These are phyloP conservation scores for Alternaria sp. DNA, from an alignment of 2,329 filamentous ascomycete species.

Conservation along the genomic window DNA sequence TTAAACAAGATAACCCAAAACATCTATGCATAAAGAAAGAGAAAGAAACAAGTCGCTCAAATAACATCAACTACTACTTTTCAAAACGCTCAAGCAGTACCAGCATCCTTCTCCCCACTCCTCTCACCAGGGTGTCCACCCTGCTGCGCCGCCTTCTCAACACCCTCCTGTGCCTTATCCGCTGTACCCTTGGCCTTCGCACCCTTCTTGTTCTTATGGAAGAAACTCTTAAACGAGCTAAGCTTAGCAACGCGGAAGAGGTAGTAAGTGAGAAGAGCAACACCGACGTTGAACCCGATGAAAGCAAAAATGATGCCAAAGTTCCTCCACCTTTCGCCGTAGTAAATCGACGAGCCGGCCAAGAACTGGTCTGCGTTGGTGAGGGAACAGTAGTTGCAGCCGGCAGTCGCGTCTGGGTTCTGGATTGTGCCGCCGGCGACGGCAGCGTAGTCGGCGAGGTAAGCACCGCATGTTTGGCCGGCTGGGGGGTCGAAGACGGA, in stretches of 20 bases:
- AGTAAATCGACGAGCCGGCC: slow-evolving; percentile 50
- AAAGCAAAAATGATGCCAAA: slow-evolving; percentile 74
- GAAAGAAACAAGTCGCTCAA: not conserved
- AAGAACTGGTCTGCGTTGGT: slow-evolving; percentile 57
- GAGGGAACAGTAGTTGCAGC: slow-evolving; percentile 60
- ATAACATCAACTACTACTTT: not conserved
- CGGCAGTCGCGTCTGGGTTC: slow-evolving; percentile 51
- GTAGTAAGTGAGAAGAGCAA: slow-evolving; percentile 67
- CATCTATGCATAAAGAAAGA: not conserved
- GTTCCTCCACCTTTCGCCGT: slow-evolving; percentile 65
- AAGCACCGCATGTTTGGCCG: slow-evolving; percentile 52
- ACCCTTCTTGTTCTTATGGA: slow-evolving; percentile 26
- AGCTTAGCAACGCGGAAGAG: slow-evolving; percentile 41
- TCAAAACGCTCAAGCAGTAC: not conserved
- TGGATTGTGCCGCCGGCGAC: slow-evolving; percentile 50
- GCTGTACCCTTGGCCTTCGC: slow-evolving; percentile 21
- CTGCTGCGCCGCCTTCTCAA: slow-evolving; percentile 17
- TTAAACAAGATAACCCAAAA: not conserved
- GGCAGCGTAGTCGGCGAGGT: slow-evolving; percentile 52
- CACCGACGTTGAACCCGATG: slow-evolving; percentile 67
- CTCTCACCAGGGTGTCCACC: slow-evolving; percentile 26
- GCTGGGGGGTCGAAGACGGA: slow-evolving; percentile 50
- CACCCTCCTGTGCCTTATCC: slow-evolving; percentile 19
- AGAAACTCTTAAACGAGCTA: slow-evolving; percentile 12
- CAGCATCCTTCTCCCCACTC: slow-evolving; percentile 23